Evolutionary conservation across 805 yeast species (phyloP).

Genomic region (Wickerhamomyces ciferrii): DNA sequence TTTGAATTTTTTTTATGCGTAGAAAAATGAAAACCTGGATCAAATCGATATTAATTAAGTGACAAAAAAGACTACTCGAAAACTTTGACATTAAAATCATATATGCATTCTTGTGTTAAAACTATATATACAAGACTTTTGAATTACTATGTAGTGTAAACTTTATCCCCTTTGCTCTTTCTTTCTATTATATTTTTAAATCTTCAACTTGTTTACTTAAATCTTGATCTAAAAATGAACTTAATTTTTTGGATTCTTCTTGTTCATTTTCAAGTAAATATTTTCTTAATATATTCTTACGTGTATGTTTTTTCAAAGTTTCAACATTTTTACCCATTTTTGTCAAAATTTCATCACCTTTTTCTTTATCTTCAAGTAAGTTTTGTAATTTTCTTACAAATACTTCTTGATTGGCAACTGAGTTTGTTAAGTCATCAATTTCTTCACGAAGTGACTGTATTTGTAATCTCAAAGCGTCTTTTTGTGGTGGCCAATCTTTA

Average conservation of each 20-base stretch:
- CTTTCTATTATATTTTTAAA: too few relatives aligned
- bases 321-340: constrained; percentile 35
- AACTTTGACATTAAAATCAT: neutral
- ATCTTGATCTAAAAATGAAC: neutral
- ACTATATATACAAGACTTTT: neutral
- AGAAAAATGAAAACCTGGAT: too few relatives aligned
- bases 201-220: neutral
- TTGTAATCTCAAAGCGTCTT: constrained; percentile 34
- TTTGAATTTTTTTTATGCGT: too few relatives aligned
- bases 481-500: constrained; percentile 40
- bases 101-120: neutral
- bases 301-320: constrained; percentile 42
- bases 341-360: constrained; percentile 29
- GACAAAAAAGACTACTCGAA: neutral
- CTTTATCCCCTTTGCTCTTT: too few relatives aligned
- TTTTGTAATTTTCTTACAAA: constrained; percentile 30
- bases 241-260: constrained; percentile 10
- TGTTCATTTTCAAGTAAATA: constrained; percentile 34
- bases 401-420: constrained; percentile 22
- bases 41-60: neutral
- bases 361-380: constrained; percentile 30
- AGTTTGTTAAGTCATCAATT: constrained; percentile 20
- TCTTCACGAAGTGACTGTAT: constrained; percentile 24
- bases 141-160: neutral
- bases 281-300: constrained; percentile 70